Conservation (phyloP, 1,284 basidiomycete species). For the Cystobasidiaceae sp. region DNA sequence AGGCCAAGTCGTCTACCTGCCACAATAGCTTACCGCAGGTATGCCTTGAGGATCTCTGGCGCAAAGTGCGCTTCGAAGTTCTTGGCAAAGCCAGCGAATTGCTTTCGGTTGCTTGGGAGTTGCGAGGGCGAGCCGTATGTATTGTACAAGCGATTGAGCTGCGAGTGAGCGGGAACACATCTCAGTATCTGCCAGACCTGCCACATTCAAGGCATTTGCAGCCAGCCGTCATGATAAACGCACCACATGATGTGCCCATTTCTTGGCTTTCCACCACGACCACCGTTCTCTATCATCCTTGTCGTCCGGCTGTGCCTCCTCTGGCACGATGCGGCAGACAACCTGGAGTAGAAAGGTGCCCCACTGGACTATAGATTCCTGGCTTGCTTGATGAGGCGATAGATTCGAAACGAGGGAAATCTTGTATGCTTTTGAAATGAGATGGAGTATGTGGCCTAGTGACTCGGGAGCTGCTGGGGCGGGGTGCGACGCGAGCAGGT, state of each 20-base stretch:
- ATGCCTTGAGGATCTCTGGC: conserved; percentile 73
- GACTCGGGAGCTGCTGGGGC: conserved; percentile 60
- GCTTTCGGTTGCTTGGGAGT: conserved; percentile 63
- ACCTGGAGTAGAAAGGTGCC: conserved; percentile 72
- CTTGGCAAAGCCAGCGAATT: conserved; percentile 63
- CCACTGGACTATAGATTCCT: conserved; percentile 70
- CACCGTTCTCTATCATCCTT: conserved; percentile 66
- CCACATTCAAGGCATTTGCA: too few species aligned
- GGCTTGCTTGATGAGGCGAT: conserved; percentile 61
- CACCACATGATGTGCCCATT: conserved; percentile 74
- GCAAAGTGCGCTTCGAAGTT: conserved; percentile 73
- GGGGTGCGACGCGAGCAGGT: conserved; percentile 54
- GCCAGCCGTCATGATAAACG: too few species aligned
- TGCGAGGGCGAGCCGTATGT: conserved; percentile 80
- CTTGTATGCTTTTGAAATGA: conserved; percentile 76
- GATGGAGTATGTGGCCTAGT: conserved; percentile 64
- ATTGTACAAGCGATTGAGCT: conserved; percentile 41
- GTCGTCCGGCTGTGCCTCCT: conserved; percentile 60
- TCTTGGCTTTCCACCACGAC: conserved; percentile 84
- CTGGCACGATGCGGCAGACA: conserved; percentile 62
- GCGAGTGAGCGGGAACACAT: not conserved
- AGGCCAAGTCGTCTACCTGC: not conserved
- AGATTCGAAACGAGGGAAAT: conserved; percentile 68
- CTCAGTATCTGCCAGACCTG: not conserved
- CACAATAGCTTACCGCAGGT: conserved; percentile 60